Evolutionary conservation across 2,329 filamentous ascomycete species (phyloP).

Genomic region (Lachnellula subtilissima): DNA sequence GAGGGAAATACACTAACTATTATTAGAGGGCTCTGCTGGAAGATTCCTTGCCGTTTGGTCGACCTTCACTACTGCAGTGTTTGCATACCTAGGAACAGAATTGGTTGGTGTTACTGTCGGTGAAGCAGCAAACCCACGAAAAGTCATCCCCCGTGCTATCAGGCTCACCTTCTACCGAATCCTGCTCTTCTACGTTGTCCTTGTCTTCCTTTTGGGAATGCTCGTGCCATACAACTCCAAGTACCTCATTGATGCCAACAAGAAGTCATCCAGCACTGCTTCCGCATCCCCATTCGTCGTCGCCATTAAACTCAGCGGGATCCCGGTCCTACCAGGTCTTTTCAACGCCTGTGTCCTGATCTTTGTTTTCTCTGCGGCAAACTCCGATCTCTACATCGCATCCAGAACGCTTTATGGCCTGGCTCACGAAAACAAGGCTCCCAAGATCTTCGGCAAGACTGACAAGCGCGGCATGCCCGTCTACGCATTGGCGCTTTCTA

Average conservation of each 20-base stretch:
- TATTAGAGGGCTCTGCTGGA: constrained; percentile 34
- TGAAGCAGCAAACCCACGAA: constrained; percentile 58
- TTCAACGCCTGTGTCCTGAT: constrained; percentile 66
- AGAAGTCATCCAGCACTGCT: constrained; percentile 34
- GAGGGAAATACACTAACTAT: neutral
- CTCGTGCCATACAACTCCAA: constrained; percentile 61
- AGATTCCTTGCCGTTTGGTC: constrained; percentile 56
- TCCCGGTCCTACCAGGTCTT: constrained; percentile 57
- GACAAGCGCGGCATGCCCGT: constrained; percentile 54
- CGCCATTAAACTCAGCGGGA: constrained; percentile 62
- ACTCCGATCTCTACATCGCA: constrained; percentile 59
- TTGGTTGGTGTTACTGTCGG: constrained; percentile 58
- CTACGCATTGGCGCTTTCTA: constrained; percentile 37
- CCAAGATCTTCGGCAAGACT: constrained; percentile 46
- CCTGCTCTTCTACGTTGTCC: constrained; percentile 59
- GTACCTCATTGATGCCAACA: constrained; percentile 47
- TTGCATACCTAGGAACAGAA: constrained; percentile 60
- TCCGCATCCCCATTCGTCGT: constrained; percentile 49
- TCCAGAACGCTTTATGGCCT: constrained; percentile 50
- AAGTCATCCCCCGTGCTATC: constrained; percentile 62
- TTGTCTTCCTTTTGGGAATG: constrained; percentile 56
- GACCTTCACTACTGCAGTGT: constrained; percentile 47
- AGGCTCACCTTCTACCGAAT: constrained; percentile 58
- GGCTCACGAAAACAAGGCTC: constrained; percentile 56
- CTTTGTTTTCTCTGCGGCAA: constrained; percentile 59